Percentiles rank a stretch among this genome's conserved stretches.
Evolutionary conservation across 2,329 filamentous ascomycete genomes (phyloP).

Genomic region (Exophiala spinifera): DNA sequence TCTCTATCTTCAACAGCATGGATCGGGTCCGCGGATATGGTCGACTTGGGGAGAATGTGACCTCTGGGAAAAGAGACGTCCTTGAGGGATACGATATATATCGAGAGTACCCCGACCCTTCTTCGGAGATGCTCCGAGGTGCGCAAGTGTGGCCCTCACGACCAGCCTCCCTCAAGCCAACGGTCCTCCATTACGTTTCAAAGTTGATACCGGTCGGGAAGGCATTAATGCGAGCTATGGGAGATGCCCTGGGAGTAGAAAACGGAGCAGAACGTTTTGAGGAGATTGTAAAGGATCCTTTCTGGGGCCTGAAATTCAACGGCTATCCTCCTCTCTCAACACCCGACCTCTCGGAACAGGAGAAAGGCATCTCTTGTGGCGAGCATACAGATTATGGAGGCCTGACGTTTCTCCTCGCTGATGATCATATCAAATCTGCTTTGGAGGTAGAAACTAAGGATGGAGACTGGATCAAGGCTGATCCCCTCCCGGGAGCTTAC

Average conservation of each 20-base stretch:
- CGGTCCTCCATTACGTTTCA: neutral
- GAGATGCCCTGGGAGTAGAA: slow-evolving; percentile 2
- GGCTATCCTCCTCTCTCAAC: slow-evolving; percentile 5
- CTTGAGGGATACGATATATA: slow-evolving; percentile 10
- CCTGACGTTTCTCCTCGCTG: slow-evolving; percentile 44
- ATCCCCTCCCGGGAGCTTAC: slow-evolving; percentile 41
- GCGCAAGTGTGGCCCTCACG: slow-evolving; percentile 2
- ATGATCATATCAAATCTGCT: slow-evolving; percentile 44
- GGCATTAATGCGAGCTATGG: slow-evolving; percentile 10
- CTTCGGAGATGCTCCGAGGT: slow-evolving; percentile 1
- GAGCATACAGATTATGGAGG: slow-evolving; percentile 51
- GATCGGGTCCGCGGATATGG: slow-evolving; percentile 7
- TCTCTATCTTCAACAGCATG: slow-evolving; percentile 10
- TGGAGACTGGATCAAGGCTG: slow-evolving; percentile 45
- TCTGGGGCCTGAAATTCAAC: slow-evolving; percentile 11
- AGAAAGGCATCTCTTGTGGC: slow-evolving; percentile 24
- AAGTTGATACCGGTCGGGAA: neutral
- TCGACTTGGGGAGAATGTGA: slow-evolving; percentile 8
- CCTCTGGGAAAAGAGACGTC: slow-evolving; percentile 6
- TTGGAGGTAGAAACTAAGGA: slow-evolving; percentile 45
- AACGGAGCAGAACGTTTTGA: slow-evolving; percentile 5
- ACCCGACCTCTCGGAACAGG: slow-evolving; percentile 4
- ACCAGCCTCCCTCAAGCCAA: neutral
- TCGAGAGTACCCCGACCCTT: slow-evolving; percentile 2
- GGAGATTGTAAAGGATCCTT: slow-evolving; percentile 2